Base-by-base conservation (phyloP, 2,329 filamentous ascomycete species). In the Fusarium sp. region DNA sequence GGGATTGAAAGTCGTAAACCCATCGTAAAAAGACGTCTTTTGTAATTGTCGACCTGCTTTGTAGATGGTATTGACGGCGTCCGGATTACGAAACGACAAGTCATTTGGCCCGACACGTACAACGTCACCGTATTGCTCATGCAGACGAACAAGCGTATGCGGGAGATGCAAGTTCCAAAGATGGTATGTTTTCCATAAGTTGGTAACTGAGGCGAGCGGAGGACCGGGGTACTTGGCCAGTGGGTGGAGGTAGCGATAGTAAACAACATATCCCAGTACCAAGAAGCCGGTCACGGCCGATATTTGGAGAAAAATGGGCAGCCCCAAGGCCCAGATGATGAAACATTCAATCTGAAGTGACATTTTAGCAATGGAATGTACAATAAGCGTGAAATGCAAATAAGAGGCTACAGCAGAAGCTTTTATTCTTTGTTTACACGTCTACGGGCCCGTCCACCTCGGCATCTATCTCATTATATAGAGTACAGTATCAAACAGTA, bases 331-430 rank as follows among this genome's bases (percentile, higher is more conserved):
- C 18, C 25, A 7, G 18, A 15, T 36, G 4, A 27, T 25, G 8
- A 11, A 50, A 5, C 8, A 7, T 11, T 20, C 12, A 20, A 36
- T 14, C 10, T 35, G 8, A 11, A 25, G 29, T 18, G 47, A 36
- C n/a, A 50, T 50, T 4, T 17, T 7, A 4, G 31, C 17, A 15
- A 25, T 25, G 7, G 10, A 14, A 50, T 4, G 15, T 3, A 27
- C 13, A 27, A 6, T 3, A 27, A 14, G 4, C 7, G 17, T 3
- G 6, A 2, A 17, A 3, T 3, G 5, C 9, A 50, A 18, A 25
- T 5, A 3, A 14, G n/a, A 15, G 12, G 14, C 12, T 15, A 25
- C 5, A 20, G 17, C 3, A 25, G 1, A 13, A 7, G n/a, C n/a
- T 25, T 36, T 35, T 50, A 18, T 36, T 18, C 0, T 36, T 36